Percentiles rank a stretch among this genome's conserved stretches.
phyloP scores from a whole-genome alignment of 108 stramenopile species.

The Pseudonitzschia delicatissima region DNA sequence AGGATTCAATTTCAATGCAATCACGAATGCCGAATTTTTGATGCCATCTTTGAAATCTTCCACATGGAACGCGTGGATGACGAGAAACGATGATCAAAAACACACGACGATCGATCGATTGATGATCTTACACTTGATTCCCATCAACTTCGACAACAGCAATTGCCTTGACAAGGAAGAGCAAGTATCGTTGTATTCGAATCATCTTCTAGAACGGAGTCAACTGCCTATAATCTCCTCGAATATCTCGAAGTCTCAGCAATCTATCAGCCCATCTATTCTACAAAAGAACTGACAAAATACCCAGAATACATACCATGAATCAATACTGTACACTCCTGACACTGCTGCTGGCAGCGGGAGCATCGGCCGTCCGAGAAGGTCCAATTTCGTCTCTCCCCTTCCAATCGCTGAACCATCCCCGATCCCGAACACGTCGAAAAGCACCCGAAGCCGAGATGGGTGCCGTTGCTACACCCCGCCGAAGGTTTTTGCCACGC shows the following conservation, averaged over 20 bases:
- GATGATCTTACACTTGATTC: too few relatives aligned
- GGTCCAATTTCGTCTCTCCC: constrained; percentile 68
- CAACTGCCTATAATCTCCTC: too few relatives aligned
- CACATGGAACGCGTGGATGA: constrained; percentile 1
- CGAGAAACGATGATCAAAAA: too few relatives aligned
- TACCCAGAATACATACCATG: not conserved
- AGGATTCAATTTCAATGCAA: not conserved
- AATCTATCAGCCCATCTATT: too few relatives aligned
- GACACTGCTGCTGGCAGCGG: not conserved
- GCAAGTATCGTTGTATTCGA: too few relatives aligned
- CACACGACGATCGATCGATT: too few relatives aligned
- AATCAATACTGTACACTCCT: not conserved
- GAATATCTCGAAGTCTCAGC: too few relatives aligned
- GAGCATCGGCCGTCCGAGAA: not conserved
- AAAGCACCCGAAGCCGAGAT: constrained; percentile 4
- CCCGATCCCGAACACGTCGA: constrained; percentile 26
- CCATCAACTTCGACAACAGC: not conserved
- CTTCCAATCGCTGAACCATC: constrained; percentile 75
- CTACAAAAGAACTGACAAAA: too few relatives aligned
- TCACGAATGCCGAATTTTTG: not conserved
- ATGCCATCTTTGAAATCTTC: not conserved
- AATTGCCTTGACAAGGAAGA: too few relatives aligned
- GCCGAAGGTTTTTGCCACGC: constrained; percentile 51
- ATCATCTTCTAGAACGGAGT: too few relatives aligned
- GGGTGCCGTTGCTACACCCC: constrained; percentile 16